Conservation (phyloP, 192 early-diverging fungal species). For the Phycomyces blakesleeanus region DNA sequence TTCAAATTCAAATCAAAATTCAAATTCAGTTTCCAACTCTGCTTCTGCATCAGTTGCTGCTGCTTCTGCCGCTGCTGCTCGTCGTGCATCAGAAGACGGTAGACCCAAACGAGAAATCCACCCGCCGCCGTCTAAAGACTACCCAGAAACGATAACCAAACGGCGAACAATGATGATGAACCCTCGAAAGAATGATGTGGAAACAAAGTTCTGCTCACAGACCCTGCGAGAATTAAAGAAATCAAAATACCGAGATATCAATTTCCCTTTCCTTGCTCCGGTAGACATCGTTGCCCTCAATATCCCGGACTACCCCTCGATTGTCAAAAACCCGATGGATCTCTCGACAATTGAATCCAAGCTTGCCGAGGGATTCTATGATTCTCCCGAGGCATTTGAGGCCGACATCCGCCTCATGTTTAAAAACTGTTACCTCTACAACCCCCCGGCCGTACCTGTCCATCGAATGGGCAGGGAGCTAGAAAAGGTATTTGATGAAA, state of each 20-base stretch:
- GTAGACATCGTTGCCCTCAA: slow-evolving; percentile 81
- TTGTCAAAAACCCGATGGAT: slow-evolving; percentile 91
- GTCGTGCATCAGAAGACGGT: slow-evolving; percentile 46
- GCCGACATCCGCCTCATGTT: slow-evolving; percentile 79
- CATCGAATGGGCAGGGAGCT: slow-evolving; percentile 66
- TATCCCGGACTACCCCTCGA: slow-evolving; percentile 82
- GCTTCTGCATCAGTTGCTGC: no score
- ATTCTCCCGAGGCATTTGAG: slow-evolving; percentile 62
- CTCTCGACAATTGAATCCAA: slow-evolving; percentile 71
- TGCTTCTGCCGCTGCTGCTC: no score
- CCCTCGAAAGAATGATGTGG: slow-evolving; percentile 48
- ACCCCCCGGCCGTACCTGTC: slow-evolving; percentile 62
- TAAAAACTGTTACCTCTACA: slow-evolving; percentile 82
- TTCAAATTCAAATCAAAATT: no score
- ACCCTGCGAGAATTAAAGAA: slow-evolving; percentile 67
- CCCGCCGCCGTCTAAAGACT: slow-evolving; percentile 54
- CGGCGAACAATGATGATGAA: slow-evolving; percentile 21
- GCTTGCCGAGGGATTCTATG: slow-evolving; percentile 65
- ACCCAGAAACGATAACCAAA: slow-evolving; percentile 38
- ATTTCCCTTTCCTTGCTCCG: slow-evolving; percentile 74
- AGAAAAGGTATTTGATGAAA: slow-evolving; percentile 76
- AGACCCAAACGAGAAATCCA: slow-evolving; percentile 66
- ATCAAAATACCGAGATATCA: slow-evolving; percentile 61
- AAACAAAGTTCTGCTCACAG: slow-evolving; percentile 60
- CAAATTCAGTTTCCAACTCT: no score